Conservation (phyloP, 2,329 filamentous ascomycete genomes). For the Botrytis medusae region DNA sequence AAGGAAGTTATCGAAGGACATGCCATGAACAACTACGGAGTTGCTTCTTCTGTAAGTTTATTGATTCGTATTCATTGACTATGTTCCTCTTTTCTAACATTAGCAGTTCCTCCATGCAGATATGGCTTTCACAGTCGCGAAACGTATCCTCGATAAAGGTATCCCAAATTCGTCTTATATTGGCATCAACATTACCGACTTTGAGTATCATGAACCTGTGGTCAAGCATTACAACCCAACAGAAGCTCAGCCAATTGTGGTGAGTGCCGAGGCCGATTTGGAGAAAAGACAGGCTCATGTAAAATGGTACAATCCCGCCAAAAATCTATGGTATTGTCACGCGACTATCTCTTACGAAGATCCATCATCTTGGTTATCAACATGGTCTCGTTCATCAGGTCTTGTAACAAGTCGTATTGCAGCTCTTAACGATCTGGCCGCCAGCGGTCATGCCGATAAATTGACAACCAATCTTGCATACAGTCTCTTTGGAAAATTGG, state of each 20-base stretch:
- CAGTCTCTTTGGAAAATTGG: slow-evolving; percentile 60
- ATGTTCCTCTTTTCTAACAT: slow-evolving; percentile 11
- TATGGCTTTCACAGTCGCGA: slow-evolving; percentile 56
- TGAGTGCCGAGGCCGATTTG: neutral
- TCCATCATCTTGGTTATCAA: neutral
- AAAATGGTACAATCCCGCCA: neutral
- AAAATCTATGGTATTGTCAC: slow-evolving; percentile 36
- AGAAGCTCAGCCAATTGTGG: neutral
- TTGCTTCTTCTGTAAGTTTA: slow-evolving; percentile 44
- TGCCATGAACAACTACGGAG: slow-evolving; percentile 25
- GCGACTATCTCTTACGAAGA: neutral
- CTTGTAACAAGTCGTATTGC: neutral
- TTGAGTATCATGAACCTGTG: neutral
- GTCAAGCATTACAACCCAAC: neutral
- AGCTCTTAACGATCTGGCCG: neutral
- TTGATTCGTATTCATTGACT: neutral
- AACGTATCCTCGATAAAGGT: slow-evolving; percentile 5
- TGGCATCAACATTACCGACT: neutral
- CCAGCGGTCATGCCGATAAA: neutral
- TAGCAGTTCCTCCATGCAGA: slow-evolving; percentile 55
- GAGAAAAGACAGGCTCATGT: neutral
- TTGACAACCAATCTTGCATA: slow-evolving; percentile 63
- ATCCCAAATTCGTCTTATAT: neutral
- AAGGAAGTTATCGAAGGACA: slow-evolving; percentile 19
- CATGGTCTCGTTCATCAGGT: neutral